Base-by-base conservation (phyloP, 768 basidiomycete species). In the Chalciporus chontae region DNA sequence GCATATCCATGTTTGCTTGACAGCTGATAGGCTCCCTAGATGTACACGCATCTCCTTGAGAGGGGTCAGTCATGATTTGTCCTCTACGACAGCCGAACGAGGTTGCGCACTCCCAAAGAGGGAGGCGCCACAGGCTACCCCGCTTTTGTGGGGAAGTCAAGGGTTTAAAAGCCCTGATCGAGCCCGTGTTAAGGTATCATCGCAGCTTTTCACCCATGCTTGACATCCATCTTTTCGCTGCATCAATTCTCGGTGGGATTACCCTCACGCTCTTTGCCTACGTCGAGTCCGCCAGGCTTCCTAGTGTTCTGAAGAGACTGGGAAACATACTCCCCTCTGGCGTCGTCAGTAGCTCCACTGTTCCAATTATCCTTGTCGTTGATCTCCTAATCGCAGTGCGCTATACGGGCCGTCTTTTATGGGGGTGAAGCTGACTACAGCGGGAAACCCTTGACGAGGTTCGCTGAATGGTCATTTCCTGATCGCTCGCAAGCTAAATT, bases 381-480 rank as follows among this genome's bases (percentile, higher is more conserved):
- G 8, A 57, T n/a, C 11, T 2, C 3, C 19, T 37, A 31, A 18
- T 40, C 45, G 6, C 36, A 57, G 56, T 37, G 32, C 4, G 42
- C 38, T 3, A 11, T 59, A 36, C 43, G 26, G 15, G 32, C 47
- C n/a, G 11, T 45, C 31, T 39, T 43, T 17, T 21, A 38, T 5
- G 14, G 14, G 6, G 50, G 24, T 10, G n/a, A 19, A 19, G 13
- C 34, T 8, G 48, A 50, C 15, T 40, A 40, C 15, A 31, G 43
- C 17, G 54, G 58, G 32, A 53, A 41, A 29, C 58, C 43, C 13
- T 43, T 60, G 55, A 60, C 54, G 9, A 53, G 59, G 59, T 60
- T 29, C 10, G 17, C 9, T 15, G 15, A 24, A 19, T 2, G 18
- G 14, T 1, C 19, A n/a, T 5, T 9, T 4, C 7, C 4, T 6